Conservation (phyloP, 208 protist species). For the Leishmania arabica region DNA sequence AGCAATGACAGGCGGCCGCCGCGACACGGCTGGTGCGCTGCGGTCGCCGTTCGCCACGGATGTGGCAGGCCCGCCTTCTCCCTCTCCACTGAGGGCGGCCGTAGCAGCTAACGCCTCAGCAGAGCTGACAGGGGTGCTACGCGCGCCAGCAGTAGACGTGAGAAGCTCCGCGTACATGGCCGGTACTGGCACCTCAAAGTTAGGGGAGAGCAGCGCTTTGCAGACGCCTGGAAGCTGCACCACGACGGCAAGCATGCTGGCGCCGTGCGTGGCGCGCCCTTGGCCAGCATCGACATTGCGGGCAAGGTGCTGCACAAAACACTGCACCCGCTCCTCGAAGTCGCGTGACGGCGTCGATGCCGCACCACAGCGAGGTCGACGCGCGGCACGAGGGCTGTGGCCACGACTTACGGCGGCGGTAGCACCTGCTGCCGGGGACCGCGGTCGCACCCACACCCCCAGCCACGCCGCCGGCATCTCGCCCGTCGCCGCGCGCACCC, state of each 20-base stretch:
- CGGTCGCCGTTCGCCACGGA: background rate
- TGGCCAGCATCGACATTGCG: conserved; percentile 9
- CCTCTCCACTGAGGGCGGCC: background rate
- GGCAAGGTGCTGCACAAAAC: conserved; percentile 27
- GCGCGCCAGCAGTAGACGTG: background rate
- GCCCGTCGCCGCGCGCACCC: conserved; percentile 28
- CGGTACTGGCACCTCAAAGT: conserved; percentile 13
- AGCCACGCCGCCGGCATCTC: conserved; percentile 40
- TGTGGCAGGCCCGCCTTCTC: background rate
- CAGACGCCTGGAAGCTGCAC: conserved; percentile 37
- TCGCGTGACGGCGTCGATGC: conserved; percentile 5
- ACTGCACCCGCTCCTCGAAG: conserved; percentile 21
- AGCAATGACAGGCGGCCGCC: conserved; percentile 8
- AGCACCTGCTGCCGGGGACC: background rate
- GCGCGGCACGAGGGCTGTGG: conserved; percentile 1
- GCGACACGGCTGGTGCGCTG: background rate
- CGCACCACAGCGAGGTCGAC: background rate
- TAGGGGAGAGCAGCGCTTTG: conserved; percentile 18
- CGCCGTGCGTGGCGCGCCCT: conserved; percentile 20
- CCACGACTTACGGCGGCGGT: background rate
- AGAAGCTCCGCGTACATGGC: conserved; percentile 19
- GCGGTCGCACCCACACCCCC: conserved; percentile 42
- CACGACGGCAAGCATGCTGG: conserved; percentile 18
- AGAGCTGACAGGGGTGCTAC: background rate
- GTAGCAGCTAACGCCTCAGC: background rate